A percentile compares a stretch with the other conserved stretches of the same genome.
phyloP scores from a whole-genome alignment of 495 filamentous ascomycete species.

The Lasiosphaeris hirsuta region DNA sequence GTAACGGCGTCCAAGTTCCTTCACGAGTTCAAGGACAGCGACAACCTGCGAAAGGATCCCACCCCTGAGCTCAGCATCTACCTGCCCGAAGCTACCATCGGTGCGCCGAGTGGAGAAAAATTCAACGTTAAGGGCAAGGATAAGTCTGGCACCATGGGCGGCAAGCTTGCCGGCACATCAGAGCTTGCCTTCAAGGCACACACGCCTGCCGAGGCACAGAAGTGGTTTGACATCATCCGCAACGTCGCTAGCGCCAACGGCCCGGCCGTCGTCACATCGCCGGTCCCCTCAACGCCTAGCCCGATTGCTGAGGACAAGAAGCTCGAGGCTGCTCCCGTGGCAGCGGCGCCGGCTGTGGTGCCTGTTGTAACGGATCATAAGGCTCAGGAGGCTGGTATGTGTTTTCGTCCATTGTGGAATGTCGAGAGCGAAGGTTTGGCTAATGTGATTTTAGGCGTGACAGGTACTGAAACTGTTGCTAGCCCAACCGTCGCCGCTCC shows the following conservation, averaged over 20 bases:
- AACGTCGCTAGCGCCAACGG: conserved; percentile 41
- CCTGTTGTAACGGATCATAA: conserved; percentile 21
- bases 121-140: conserved; percentile 97
- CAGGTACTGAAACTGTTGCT: conserved; percentile 31
- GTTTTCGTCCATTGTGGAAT: too few species aligned
- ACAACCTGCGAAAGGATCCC: conserved; percentile 78
- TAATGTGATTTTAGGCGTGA: conserved; percentile 18
- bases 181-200: conserved; percentile 64
- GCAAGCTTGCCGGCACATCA: conserved; percentile 50
- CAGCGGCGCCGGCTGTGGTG: conserved; percentile 8
- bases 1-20: conserved; percentile 81
- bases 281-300: background rate
- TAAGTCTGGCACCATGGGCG: conserved; percentile 46
- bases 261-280: conserved; percentile 19
- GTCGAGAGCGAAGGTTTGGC: background rate
- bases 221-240: conserved; percentile 75
- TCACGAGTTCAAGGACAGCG: conserved; percentile 93
- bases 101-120: conserved; percentile 70
- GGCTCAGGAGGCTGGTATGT: conserved; percentile 35
- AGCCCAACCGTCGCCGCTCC: conserved; percentile 35
- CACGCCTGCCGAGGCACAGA: conserved; percentile 67
- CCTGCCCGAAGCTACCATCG: conserved; percentile 84
- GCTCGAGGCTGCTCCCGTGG: conserved; percentile 13
- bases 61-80: conserved; percentile 83
- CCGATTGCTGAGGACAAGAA: conserved; percentile 19